Percentiles rank a stretch among this genome's conserved stretches.
Evolutionary conservation across 805 yeast genomes (phyloP).

Genomic region (Starmerella etchellsii): DNA sequence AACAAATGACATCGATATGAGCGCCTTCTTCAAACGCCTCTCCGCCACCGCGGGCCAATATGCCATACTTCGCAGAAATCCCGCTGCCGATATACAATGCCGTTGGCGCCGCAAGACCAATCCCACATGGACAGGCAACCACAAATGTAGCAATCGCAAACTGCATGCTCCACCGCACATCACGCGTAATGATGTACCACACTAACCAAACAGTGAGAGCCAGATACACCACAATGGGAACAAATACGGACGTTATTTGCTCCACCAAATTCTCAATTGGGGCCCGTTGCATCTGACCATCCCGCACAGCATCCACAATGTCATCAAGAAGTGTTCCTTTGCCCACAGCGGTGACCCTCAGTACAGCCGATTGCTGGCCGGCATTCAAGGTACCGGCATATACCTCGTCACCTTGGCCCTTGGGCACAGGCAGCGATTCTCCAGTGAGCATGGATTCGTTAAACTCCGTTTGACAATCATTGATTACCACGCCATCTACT

Average conservation of each 20-base stretch:
- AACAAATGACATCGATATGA: conserved; percentile 47
- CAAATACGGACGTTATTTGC: conserved; percentile 54
- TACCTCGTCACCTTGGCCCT: conserved; percentile 47
- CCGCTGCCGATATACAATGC: conserved; percentile 72
- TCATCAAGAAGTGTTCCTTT: conserved; percentile 58
- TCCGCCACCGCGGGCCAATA: conserved; percentile 70
- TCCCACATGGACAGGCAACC: conserved; percentile 77
- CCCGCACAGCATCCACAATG: conserved; percentile 55
- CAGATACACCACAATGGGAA: conserved; percentile 49
- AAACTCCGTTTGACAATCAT: conserved; percentile 66
- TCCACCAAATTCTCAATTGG: conserved; percentile 66
- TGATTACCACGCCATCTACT: conserved; percentile 56
- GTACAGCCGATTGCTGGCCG: conserved; percentile 43
- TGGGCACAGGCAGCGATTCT: conserved; percentile 51
- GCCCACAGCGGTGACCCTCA: conserved; percentile 43
- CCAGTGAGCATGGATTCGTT: conserved; percentile 91
- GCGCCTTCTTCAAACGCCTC: conserved; percentile 72
- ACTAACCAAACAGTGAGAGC: conserved; percentile 56
- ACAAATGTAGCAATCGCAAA: conserved; percentile 72
- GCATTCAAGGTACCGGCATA: conserved; percentile 61
- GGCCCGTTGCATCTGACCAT: conserved; percentile 59
- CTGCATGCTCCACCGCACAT: conserved; percentile 66
- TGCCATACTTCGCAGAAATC: conserved; percentile 62
- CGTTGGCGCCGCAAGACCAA: conserved; percentile 76
- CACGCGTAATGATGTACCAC: conserved; percentile 59